Base-by-base conservation (phyloP, 2,329 filamentous ascomycete species). In the Alternaria sp. region DNA sequence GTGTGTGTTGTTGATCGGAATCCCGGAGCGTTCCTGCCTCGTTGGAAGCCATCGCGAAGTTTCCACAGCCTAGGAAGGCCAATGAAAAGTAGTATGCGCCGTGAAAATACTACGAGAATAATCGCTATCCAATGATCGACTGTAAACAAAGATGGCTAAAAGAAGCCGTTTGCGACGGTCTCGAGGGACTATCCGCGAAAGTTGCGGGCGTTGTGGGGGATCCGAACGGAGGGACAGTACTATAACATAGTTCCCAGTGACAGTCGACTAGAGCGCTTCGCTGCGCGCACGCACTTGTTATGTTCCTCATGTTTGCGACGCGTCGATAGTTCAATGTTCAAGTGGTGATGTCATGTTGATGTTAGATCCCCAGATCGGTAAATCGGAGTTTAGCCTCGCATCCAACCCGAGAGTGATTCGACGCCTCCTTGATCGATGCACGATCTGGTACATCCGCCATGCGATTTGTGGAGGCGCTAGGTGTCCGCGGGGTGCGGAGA, bases 11-110 rank as follows among this genome's bases (percentile, higher is more conserved):
- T 54, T 70, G 64, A 53, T 56, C 66, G 18, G 64, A 43, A n/a
- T 75, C 70, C 20, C 67, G 71, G 15, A 78, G 75, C 50, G 78
- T 80, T 15, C 78, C 75, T 54, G 60, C 65, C 11, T 78, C 78
- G 45, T 79, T 75, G 23, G 68, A 71, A 54, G 69, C 66, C 77
- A 79, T 79, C 20, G 37, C 60, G 41, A 60, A 4, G 26, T 44
- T 60, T n/a, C 28, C 54, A 53, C 25, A 58, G 50, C 66, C 55
- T 26, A 57, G 18, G 12, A 28, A 23, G 43, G 55, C 21, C 15
- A 45, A 46, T 11, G 10, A 11, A 26, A 37, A 25, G 47, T 46
- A 44, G 28, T 47, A 14, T 5, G 11, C 20, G 43, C 46, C 4
- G 47, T 15, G 30, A 60, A 8, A 25, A n/a, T 54, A 25, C 28